Evolutionary conservation across 2,329 filamentous ascomycete species (phyloP), one percentile per base, ranked within the genome.

Genomic region (Colletotrichum acutatum): DNA sequence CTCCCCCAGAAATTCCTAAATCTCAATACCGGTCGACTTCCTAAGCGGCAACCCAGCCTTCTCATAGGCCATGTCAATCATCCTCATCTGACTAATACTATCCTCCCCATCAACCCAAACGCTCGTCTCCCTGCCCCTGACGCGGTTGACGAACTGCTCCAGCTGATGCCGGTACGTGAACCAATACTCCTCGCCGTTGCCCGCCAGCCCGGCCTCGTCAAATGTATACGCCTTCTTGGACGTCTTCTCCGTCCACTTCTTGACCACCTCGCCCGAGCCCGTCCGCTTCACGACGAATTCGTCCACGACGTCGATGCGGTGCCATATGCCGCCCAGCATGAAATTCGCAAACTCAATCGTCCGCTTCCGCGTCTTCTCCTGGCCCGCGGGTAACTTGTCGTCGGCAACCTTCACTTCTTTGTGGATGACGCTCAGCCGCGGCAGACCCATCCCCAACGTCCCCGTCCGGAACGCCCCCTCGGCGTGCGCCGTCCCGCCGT

Each of bases 61-160:
- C 68, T 79, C 76, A 75, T 88, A 88, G 2, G 83, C 84, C 79
- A 82, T 81, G 75, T 88, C 87, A 34, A 88, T 76, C 79, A 84
- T 84, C 77, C 77, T 81, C 83, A 86, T 86, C 80, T 83, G 83
- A 24, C 76, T 76, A 28, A 88, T 79, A 30, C 81, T 85, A 72
- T 87, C 85, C 62, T 85, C 82, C 1, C 75, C 76, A 19, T 78
- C 76, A 8, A 88, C 78, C 84, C 86, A 87, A 2, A 80, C 70
- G 1, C 79, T 80, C 5, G 81, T 80, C 66, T 82, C 71, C 1
- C 82, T 78, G 0, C 83, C 84, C 58, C 81, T 82, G 59, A 88
- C 75, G 37, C 77, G 78, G 77, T 87, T 83, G 14, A 88, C 84
- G 75, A 89, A 89, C 71, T 83, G 80, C 77, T 88, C 85, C 34